Conservation (phyloP, 208 protist genomes). For the Trypanosoma mega region DNA sequence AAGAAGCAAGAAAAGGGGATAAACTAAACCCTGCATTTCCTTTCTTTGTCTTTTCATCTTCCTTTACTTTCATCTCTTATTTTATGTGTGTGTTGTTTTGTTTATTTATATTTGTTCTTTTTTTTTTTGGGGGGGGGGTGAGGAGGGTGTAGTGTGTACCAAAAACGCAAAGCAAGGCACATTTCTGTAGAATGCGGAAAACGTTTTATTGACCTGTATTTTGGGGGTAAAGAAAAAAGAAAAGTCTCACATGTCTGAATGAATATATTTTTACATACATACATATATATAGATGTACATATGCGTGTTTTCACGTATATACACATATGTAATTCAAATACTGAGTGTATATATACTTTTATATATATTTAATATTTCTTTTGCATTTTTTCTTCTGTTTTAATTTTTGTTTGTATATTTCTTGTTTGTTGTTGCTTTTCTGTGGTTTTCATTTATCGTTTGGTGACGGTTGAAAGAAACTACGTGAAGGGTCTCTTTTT, state of each 20-base stretch:
- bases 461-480: background rate
- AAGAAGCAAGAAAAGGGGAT: slow-evolving; percentile 10
- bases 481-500: background rate
- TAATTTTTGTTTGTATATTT: background rate
- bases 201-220: too few relatives aligned
- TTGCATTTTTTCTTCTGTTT: slow-evolving; percentile 4
- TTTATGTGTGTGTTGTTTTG: slow-evolving; percentile 1
- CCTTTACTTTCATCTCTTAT: background rate
- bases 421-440: background rate
- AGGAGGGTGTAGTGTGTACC: too few relatives aligned
- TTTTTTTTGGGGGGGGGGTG: background rate
- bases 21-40: too few relatives aligned
- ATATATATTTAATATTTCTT: background rate
- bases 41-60: slow-evolving; percentile 11
- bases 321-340: background rate
- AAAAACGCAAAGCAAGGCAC: too few relatives aligned
- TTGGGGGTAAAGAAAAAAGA: too few relatives aligned
- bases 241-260: too few relatives aligned
- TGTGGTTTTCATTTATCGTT: background rate
- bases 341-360: background rate
- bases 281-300: slow-evolving; percentile 6
- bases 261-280: background rate
- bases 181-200: too few relatives aligned
- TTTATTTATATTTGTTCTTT: background rate
- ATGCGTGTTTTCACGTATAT: background rate